A percentile compares a stretch with the other conserved stretches of the same genome.
These are phyloP conservation scores for Parmelia sp. DNA, from an alignment of 495 filamentous ascomycete genomes.

Conservation along the genomic window DNA sequence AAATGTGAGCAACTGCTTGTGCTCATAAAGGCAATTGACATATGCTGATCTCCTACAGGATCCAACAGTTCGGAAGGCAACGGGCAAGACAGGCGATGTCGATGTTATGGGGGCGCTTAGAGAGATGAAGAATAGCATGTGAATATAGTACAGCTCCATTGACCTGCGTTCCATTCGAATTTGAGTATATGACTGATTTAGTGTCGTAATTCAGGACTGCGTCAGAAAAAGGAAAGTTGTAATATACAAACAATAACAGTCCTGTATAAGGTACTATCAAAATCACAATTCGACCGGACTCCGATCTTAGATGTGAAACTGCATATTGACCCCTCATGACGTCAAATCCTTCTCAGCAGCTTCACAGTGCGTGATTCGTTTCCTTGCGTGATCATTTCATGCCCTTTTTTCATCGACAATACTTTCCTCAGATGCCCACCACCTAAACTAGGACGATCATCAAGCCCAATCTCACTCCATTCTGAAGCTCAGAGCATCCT, in stretches of 20 bases:
- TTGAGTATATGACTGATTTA: not conserved
- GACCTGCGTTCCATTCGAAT: not conserved
- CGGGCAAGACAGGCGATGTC: slow-evolving; percentile 73
- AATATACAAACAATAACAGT: not conserved
- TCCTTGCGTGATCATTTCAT: too few relatives aligned
- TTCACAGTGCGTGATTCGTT: not conserved
- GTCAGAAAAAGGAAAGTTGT: slow-evolving; percentile 6
- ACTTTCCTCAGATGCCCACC: not conserved
- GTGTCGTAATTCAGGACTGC: not conserved
- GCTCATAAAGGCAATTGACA: not conserved
- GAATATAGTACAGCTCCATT: slow-evolving; percentile 19
- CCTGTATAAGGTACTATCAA: not conserved
- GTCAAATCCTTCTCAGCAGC: slow-evolving; percentile 9
- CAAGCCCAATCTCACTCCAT: not conserved
- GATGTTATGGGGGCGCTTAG: slow-evolving; percentile 81
- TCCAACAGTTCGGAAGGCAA: slow-evolving; percentile 73
- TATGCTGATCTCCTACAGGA: slow-evolving; percentile 47
- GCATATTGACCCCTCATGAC: slow-evolving; percentile 20
- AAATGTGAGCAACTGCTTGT: slow-evolving; percentile 50
- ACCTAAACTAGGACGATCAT: not conserved
- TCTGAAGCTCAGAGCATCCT: too few relatives aligned
- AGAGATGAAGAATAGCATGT: slow-evolving; percentile 84
- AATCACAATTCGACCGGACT: not conserved
- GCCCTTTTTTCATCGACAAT: not conserved
- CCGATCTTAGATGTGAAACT: not conserved